These are phyloP conservation scores for Luffa acutangula DNA, from an alignment of 306 rosid genomes.

Conservation along the genomic window DNA sequence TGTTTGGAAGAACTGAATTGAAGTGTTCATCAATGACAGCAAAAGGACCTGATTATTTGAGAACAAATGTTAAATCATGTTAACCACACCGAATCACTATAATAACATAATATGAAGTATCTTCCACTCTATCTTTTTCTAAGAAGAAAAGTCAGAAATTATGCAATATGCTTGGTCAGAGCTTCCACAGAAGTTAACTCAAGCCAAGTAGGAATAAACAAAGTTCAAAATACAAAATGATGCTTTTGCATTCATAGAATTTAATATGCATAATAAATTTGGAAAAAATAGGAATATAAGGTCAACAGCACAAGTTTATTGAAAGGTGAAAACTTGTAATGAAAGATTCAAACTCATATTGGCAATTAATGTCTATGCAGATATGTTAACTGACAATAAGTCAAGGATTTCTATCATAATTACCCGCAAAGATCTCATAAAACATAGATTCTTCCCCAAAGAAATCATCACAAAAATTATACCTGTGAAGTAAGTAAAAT, in stretches of 20 bases:
- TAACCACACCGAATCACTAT: not conserved
- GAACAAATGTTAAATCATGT: not conserved
- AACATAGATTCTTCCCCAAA: constrained; percentile 66
- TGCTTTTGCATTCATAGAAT: not conserved
- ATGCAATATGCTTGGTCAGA: not conserved
- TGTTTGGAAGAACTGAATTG: constrained; percentile 63
- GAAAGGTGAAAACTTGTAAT: not conserved
- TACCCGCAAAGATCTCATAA: constrained; percentile 72
- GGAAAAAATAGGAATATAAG: not conserved
- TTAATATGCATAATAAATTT: not conserved
- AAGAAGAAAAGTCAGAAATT: not conserved
- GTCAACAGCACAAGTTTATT: not conserved
- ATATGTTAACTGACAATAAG: not conserved
- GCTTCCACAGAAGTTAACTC: not conserved
- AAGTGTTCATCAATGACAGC: constrained; percentile 83
- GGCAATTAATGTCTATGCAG: not conserved
- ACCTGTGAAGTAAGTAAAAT: constrained; percentile 38
- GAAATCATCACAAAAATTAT: constrained; percentile 71
- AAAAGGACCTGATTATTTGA: constrained; percentile 58
- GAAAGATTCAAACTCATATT: not conserved
- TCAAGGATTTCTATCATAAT: constrained; percentile 6
- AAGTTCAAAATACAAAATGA: not conserved
- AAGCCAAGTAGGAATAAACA: not conserved
- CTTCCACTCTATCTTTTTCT: not conserved
- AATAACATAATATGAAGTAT: not conserved